Evolutionary conservation across 306 rosid genomes (phyloP).

Genomic region (Morella rubra): DNA sequence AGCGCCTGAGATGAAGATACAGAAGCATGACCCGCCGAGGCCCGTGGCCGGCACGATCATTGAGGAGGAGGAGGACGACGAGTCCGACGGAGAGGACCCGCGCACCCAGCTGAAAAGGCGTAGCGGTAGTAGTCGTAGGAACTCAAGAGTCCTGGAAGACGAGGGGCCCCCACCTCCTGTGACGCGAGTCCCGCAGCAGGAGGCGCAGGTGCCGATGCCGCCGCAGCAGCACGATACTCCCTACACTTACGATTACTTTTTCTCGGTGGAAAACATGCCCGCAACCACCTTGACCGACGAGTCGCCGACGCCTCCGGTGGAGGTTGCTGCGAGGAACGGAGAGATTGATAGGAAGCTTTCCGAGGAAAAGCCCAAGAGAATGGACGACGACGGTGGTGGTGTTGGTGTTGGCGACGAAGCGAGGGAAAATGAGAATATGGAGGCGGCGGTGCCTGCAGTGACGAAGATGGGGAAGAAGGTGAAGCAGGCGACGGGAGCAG

Average conservation of each 20-base stretch:
- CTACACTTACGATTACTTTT: constrained; percentile 68
- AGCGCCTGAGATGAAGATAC: constrained; percentile 72
- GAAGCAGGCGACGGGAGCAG: constrained; percentile 41
- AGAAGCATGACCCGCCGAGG: constrained; percentile 26
- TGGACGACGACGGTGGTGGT: constrained; percentile 28
- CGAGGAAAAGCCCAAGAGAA: constrained; percentile 40
- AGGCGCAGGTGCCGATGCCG: constrained; percentile 23
- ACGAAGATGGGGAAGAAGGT: constrained; percentile 44
- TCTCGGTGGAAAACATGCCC: constrained; percentile 56
- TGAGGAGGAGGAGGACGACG: constrained; percentile 58
- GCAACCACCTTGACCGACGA: constrained; percentile 47
- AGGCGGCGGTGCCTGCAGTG: constrained; percentile 10
- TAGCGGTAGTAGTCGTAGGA: constrained; percentile 26
- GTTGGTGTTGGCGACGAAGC: not conserved
- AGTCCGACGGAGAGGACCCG: constrained; percentile 32
- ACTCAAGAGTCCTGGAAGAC: constrained; percentile 26
- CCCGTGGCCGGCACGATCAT: constrained; percentile 39
- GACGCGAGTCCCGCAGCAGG: constrained; percentile 37
- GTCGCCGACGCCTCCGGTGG: constrained; percentile 13
- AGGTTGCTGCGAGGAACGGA: constrained; percentile 26
- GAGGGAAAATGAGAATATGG: constrained; percentile 14
- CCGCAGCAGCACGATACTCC: constrained; percentile 40
- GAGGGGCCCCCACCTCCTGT: constrained; percentile 39
- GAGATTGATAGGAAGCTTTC: constrained; percentile 40
- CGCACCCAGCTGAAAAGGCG: constrained; percentile 7